phyloP scores from a whole-genome alignment of 306 rosid genomes.

The Citrullus amarus region DNA sequence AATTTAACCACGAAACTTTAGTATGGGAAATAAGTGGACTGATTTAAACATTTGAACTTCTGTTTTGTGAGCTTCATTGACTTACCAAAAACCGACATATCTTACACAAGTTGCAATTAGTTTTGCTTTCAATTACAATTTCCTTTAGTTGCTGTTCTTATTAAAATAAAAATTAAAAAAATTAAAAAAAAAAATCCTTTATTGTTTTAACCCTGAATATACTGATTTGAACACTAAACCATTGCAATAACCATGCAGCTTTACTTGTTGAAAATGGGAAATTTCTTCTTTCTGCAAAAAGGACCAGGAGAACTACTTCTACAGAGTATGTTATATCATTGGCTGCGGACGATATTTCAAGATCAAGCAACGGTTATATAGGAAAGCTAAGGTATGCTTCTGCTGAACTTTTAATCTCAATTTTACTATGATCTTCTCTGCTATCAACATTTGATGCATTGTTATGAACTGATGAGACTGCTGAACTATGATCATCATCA shows the following conservation, averaged over 20 bases:
- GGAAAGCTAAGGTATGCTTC: conserved; percentile 66
- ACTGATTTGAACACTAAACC: conserved; percentile 3
- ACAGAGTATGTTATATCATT: conserved; percentile 81
- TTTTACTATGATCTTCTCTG: neutral
- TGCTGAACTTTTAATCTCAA: neutral
- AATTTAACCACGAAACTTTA: neutral
- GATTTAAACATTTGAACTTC: neutral
- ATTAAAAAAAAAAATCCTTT: too few species aligned
- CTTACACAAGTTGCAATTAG: neutral
- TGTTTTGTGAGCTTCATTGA: neutral
- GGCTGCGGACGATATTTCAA: conserved; percentile 73
- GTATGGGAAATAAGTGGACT: neutral
- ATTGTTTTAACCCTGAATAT: neutral
- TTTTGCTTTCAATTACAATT: neutral
- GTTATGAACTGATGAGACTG: neutral
- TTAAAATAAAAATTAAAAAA: too few species aligned
- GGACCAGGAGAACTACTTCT: conserved; percentile 70
- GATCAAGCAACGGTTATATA: conserved; percentile 70
- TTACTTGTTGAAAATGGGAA: conserved; percentile 83
- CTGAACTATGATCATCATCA: neutral
- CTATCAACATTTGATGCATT: neutral
- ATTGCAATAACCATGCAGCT: conserved; percentile 33
- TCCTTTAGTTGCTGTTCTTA: neutral
- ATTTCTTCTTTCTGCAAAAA: conserved; percentile 86
- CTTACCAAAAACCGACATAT: neutral